phyloP scores from a whole-genome alignment of 106 monocot species.

The Dactylorhiza incarnata region DNA sequence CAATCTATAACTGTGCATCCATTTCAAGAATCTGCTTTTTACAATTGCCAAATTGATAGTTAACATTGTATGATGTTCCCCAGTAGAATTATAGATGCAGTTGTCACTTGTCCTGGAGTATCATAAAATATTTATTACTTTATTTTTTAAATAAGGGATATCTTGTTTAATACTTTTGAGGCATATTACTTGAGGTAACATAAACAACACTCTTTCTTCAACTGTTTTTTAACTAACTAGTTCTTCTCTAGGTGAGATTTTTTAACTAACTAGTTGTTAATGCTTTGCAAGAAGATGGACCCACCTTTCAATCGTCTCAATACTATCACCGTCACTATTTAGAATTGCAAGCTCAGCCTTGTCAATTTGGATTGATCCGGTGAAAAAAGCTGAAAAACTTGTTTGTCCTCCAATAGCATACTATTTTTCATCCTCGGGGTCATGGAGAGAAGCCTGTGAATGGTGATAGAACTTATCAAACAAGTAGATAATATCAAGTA shows the following conservation, averaged over 20 bases:
- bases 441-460: slow-evolving; percentile 59
- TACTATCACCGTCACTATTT: slow-evolving; percentile 53
- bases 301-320: slow-evolving; percentile 63
- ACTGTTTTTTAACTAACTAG: not conserved
- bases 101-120: not conserved
- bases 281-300: not conserved
- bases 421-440: slow-evolving; percentile 40
- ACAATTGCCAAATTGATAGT: not conserved
- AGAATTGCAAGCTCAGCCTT: slow-evolving; percentile 74
- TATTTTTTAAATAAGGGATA: not conserved
- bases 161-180: not conserved
- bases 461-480: slow-evolving; percentile 14
- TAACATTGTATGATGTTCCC: not conserved
- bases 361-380: slow-evolving; percentile 66
- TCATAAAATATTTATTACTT: not conserved
- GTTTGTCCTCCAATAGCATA: slow-evolving; percentile 52
- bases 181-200: not conserved
- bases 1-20: no score
- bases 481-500: not conserved
- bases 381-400: slow-evolving; percentile 35
- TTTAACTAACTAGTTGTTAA: not conserved
- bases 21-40: no score
- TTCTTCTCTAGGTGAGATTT: not conserved
- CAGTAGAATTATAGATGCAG: not conserved
- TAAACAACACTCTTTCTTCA: not conserved